Conservation (phyloP, 73 alveolate genomes). For the Blepharisma stoltei region DNA sequence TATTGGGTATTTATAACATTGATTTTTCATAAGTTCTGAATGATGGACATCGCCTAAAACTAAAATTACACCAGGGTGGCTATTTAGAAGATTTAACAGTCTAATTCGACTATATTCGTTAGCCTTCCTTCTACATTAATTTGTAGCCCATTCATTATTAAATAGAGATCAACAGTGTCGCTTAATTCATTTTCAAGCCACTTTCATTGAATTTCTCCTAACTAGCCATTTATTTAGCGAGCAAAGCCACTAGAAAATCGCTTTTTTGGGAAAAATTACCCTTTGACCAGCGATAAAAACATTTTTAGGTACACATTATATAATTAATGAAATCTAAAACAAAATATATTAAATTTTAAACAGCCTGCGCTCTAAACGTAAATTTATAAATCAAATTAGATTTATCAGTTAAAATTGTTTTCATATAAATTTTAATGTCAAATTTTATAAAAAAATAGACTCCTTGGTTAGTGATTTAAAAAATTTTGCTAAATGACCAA, state of each 20-base stretch:
- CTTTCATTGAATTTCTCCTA: slow-evolving; percentile 49
- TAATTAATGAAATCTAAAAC: no score
- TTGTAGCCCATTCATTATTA: slow-evolving; percentile 49
- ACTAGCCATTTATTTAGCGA: no score
- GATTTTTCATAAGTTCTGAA: slow-evolving; percentile 41
- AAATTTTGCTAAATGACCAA: no score
- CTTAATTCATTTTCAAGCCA: slow-evolving; percentile 53
- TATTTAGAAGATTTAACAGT: slow-evolving; percentile 28
- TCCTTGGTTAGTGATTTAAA: no score
- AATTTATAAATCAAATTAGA: no score
- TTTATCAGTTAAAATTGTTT: no score
- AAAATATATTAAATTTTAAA: no score
- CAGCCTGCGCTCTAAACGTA: no score
- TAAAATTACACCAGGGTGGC: slow-evolving; percentile 41
- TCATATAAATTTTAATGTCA: no score
- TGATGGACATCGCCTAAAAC: slow-evolving; percentile 67
- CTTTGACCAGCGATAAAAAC: slow-evolving; percentile 20
- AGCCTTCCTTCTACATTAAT: slow-evolving; percentile 52
- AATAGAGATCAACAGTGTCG: slow-evolving; percentile 32
- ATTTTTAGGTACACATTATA: slow-evolving; percentile 13
- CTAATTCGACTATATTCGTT: slow-evolving; percentile 42
- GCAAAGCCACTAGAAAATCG: not conserved
- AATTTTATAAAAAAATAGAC: no score
- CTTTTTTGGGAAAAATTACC: slow-evolving; percentile 10
- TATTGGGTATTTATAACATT: not conserved